A percentile compares a stretch with the other conserved stretches of the same genome.
These are phyloP conservation scores for Rhizophlyctis rosea DNA, from an alignment of 192 early-diverging fungal genomes.

Conservation along the genomic window DNA sequence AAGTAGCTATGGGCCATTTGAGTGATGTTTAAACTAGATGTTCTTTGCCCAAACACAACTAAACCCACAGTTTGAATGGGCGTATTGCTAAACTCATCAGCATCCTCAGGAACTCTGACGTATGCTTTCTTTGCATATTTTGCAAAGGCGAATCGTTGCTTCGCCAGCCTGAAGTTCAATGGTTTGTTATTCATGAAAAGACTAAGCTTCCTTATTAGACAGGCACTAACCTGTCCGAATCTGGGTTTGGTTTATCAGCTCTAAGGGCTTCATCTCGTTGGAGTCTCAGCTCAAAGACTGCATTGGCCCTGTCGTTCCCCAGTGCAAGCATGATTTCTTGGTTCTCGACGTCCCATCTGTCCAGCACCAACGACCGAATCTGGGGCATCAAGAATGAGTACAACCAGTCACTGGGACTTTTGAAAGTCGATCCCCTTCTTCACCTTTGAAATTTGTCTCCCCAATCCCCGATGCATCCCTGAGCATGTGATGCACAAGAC, in stretches of 20 bases:
- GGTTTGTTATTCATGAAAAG: no score
- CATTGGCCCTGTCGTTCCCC: slow-evolving; percentile 77
- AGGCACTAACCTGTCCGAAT: slow-evolving; percentile 21
- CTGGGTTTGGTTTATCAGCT: slow-evolving; percentile 21
- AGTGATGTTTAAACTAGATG: no score
- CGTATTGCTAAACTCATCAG: no score
- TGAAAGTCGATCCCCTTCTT: slow-evolving; percentile 9
- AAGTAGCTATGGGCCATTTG: no score
- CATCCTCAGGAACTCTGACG: no score
- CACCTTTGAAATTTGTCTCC: slow-evolving; percentile 85
- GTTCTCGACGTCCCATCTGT: slow-evolving; percentile 80
- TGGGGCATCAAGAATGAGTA: neutral
- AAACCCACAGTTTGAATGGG: no score
- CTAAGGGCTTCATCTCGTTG: neutral
- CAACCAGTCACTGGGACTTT: neutral
- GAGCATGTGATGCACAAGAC: slow-evolving; percentile 86
- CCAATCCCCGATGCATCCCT: slow-evolving; percentile 87
- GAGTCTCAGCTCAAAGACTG: slow-evolving; percentile 28
- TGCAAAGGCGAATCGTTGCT: slow-evolving; percentile 20
- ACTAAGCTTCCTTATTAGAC: no score
- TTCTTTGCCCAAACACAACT: no score
- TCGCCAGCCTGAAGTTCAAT: slow-evolving; percentile 18
- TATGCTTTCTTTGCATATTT: slow-evolving; percentile 53
- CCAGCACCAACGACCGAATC: slow-evolving; percentile 60
- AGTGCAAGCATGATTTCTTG: slow-evolving; percentile 69